Evolutionary conservation across 2,329 filamentous ascomycete species (phyloP).

Genomic region (Pseudogymnoascus sp.): DNA sequence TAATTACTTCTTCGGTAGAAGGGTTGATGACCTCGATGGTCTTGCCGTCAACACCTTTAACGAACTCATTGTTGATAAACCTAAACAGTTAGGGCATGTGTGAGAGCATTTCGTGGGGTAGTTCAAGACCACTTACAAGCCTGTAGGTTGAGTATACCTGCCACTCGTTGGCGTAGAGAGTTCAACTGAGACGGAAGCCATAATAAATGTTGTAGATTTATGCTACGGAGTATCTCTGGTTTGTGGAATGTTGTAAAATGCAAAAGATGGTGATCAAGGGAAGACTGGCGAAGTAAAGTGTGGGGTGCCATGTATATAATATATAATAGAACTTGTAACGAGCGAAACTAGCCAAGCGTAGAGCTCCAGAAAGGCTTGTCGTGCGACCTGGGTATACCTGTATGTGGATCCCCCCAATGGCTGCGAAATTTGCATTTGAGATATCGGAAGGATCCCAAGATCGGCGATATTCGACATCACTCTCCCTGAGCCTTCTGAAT

Average conservation of each 20-base stretch:
- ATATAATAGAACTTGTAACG: neutral
- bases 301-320: neutral
- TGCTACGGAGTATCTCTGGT: neutral
- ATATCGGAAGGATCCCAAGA: neutral
- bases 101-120: no score
- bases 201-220: neutral
- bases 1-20: no score
- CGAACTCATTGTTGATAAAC: no score
- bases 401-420: neutral
- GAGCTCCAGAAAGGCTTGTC: neutral
- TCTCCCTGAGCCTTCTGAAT: neutral
- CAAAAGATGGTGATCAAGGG: neutral
- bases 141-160: neutral
- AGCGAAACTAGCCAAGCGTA: neutral
- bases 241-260: neutral
- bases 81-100: no score
- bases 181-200: neutral
- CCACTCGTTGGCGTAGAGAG: neutral
- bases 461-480: neutral
- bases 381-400: neutral
- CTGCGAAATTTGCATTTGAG: neutral
- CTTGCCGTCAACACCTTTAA: no score
- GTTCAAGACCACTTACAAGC: no score
- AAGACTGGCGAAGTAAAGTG: neutral
- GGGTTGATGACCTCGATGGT: no score